Evolutionary conservation across 306 rosid genomes (phyloP).

Genomic region (Medicago lupulina): DNA sequence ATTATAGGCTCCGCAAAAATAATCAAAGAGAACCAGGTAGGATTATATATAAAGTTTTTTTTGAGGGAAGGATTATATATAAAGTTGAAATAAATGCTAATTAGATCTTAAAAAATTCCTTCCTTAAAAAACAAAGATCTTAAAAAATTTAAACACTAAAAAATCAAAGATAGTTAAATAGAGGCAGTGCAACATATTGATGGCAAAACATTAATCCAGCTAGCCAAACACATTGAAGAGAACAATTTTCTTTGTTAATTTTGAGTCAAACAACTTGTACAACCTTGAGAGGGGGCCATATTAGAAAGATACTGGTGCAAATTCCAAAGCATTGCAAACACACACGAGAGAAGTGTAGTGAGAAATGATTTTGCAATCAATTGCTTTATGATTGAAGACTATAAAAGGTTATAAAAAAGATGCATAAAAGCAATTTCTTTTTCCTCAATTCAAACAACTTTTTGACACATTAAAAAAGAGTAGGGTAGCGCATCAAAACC

Average conservation of each 20-base stretch:
- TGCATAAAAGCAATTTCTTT: slow-evolving; percentile 37
- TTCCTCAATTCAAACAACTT: slow-evolving; percentile 51
- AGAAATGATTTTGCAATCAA: slow-evolving; percentile 81
- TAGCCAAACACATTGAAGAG: slow-evolving; percentile 18
- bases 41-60: no score
- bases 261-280: neutral
- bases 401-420: slow-evolving; percentile 43
- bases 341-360: slow-evolving; percentile 32
- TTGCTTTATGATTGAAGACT: slow-evolving; percentile 73
- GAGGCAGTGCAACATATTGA: no score
- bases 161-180: no score
- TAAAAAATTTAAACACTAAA: no score
- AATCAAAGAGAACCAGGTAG: no score
- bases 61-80: no score
- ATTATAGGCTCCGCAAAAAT: no score
- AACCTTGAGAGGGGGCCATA: slow-evolving; percentile 26
- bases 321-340: slow-evolving; percentile 49
- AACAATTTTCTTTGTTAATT: neutral
- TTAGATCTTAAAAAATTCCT: no score
- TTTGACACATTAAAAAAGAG: slow-evolving; percentile 46
- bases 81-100: no score
- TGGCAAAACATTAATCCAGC: neutral
- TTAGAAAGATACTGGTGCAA: slow-evolving; percentile 27
- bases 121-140: no score
- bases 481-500: slow-evolving; percentile 41